Percentiles rank a stretch among this genome's conserved stretches.
These are phyloP conservation scores for Coniosporium apollinis DNA, from an alignment of 495 filamentous ascomycete genomes.

Conservation along the genomic window DNA sequence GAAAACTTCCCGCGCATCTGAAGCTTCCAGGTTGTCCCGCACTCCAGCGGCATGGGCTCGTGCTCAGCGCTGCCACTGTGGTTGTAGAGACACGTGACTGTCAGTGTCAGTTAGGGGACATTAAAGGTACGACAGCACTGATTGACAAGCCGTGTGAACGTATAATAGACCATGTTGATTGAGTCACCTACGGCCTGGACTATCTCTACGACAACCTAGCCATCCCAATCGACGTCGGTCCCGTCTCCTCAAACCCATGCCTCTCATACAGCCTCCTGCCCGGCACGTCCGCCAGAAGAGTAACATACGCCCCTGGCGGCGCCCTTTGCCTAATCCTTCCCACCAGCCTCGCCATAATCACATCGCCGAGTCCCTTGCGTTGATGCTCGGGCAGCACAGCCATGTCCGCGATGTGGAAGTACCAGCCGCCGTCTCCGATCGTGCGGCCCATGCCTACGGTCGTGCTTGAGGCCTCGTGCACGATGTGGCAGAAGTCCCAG, in stretches of 20 bases:
- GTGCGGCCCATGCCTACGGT: conserved; percentile 35
- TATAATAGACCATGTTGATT: too few species aligned
- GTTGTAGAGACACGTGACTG: too few species aligned
- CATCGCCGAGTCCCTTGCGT: conserved; percentile 31
- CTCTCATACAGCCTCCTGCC: conserved; percentile 29
- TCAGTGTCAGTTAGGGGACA: too few species aligned
- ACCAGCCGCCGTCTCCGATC: conserved; percentile 36
- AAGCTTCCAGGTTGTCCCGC: too few species aligned
- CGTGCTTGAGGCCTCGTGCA: background rate
- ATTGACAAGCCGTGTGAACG: too few species aligned
- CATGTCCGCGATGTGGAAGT: conserved; percentile 38
- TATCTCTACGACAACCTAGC: too few species aligned
- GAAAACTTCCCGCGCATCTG: too few species aligned
- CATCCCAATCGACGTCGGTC: background rate
- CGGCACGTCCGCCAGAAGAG: conserved; percentile 28
- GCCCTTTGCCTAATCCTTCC: conserved; percentile 24
- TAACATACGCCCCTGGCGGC: conserved; percentile 28
- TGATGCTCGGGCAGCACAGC: conserved; percentile 32
- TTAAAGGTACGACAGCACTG: too few species aligned
- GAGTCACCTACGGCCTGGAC: too few species aligned
- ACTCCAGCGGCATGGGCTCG: too few species aligned
- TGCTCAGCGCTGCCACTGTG: too few species aligned
- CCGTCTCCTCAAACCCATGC: conserved; percentile 31
- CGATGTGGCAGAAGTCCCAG: background rate
- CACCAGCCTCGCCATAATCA: conserved; percentile 28